Percentiles rank a stretch among this genome's conserved stretches.
phyloP scores from a whole-genome alignment of 2,329 filamentous ascomycete genomes.

The Neofusicoccum parvum region DNA sequence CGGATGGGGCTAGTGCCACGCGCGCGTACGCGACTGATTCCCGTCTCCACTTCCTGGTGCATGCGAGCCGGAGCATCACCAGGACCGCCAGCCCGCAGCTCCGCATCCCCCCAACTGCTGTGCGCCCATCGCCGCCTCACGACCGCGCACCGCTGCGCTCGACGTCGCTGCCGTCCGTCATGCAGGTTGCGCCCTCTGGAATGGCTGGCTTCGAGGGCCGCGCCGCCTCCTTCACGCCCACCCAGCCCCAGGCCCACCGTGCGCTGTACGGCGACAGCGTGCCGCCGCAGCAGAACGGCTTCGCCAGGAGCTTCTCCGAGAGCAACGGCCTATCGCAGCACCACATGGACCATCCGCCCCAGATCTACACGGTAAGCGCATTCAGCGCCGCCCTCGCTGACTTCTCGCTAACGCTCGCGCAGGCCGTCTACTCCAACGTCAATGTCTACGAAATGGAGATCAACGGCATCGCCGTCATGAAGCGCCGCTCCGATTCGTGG shows the following conservation, averaged over 20 bases:
- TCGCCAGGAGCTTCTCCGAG: constrained; percentile 43
- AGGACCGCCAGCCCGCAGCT: constrained; percentile 21
- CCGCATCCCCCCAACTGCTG: constrained; percentile 37
- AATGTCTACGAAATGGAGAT: constrained; percentile 99
- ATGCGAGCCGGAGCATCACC: constrained; percentile 11
- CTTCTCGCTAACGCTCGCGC: constrained; percentile 17
- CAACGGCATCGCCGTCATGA: constrained; percentile 91
- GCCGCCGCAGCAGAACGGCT: constrained; percentile 37
- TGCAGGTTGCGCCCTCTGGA: constrained; percentile 22
- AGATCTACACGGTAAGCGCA: constrained; percentile 52
- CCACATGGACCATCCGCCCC: constrained; percentile 46
- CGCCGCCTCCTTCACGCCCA: constrained; percentile 26
- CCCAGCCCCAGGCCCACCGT: constrained; percentile 31
- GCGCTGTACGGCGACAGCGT: constrained; percentile 36
- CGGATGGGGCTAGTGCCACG: constrained; percentile 16
- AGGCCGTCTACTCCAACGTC: constrained; percentile 92
- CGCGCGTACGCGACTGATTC: constrained; percentile 17
- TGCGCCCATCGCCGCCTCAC: constrained; percentile 13
- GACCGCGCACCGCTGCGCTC: constrained; percentile 8
- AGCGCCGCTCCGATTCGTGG: constrained; percentile 91
- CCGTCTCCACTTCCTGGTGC: constrained; percentile 13
- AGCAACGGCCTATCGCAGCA: constrained; percentile 36
- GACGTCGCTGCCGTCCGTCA: constrained; percentile 1
- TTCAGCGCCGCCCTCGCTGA: neutral
- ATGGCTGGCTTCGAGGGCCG: constrained; percentile 23